Evolutionary conservation across 1,139 yeast species (phyloP), one percentile per base, ranked within the genome.

Genomic region (Sugiyamaella pinicola): DNA sequence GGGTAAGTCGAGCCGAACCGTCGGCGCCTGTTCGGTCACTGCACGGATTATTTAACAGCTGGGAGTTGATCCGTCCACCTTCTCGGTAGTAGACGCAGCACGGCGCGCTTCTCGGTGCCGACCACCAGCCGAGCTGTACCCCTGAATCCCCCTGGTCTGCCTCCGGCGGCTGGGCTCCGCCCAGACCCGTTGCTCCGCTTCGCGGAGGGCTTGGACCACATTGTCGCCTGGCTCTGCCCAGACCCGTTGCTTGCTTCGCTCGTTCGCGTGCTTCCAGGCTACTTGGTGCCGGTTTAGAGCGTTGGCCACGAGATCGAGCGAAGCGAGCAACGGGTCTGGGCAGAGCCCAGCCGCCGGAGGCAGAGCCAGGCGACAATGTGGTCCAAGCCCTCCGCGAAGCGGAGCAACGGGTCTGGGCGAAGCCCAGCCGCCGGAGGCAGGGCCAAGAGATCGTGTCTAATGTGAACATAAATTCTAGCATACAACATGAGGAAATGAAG

Each of bases 331-430:
- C 47, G 47, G 47, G 47, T 42, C 47, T 31, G 47, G 47, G 47
- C 47, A 29, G 47, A 15, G 47, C 47, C 47, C 47, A 31, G 47
- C 47, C 47, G 47, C 47, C 47, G 47, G 47, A 42, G 47, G 47
- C 47, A 42, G 17, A 18, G 12, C 31, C 28, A 9, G 28, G 31
- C n/a, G 10, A n/a, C 31, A n/a, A 4, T 18, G 37, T 28, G 19
- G 24, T n/a, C n/a, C n/a, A n/a, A n/a, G n/a, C n/a, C n/a, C n/a
- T n/a, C n/a, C n/a, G 35, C 35, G 35, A 12, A 31, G 35, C 35
- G 35, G n/a, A 21, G 37, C 47, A 8, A 29, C 47, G 47, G 47
- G 47, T 42, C 47, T 31, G 47, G 47, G 47, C 47, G 18, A 38
- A 15, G 47, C 47, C 47, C 47, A 31, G 47, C 47, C 47, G 47